Base-by-base conservation (phyloP, 2,329 filamentous ascomycete species). In the Diplodia sapinea region DNA sequence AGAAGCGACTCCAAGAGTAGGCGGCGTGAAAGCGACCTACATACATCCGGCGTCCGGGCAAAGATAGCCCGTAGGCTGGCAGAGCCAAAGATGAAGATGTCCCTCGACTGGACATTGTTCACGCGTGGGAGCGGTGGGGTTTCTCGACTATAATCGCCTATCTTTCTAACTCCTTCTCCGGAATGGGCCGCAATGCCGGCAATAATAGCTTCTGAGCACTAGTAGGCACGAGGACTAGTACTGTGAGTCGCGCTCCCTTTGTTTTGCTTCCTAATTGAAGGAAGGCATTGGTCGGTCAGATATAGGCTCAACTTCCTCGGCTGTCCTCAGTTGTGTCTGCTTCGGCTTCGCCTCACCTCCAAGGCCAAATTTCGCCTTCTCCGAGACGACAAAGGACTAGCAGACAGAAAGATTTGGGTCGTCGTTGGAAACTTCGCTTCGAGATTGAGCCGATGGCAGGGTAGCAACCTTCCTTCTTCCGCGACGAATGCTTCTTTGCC, bases 141-240 rank as follows among this genome's bases (percentile, higher is more conserved):
- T 51, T 49, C 11, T 47, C 59, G 47, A 50, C 17, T 51, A 20
- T 38, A 20, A 7, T 17, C 12, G 17, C 26, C 31, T 8, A n/a
- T 23, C n/a, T 15, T n/a, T 47, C 20, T 8, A 13, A 43, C 40
- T n/a, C 7, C 9, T 17, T 33, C 26, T 20, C 56, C 38, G 56
- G 38, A 49, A n/a, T 62, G 43, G 57, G 9, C 57, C 43, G 57
- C 57, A 15, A 38, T 23, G 13, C n/a, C 40, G 31, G 56, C 15
- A 49, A 61, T 61, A 61, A 50, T 50, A 47, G 40, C 40, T 51
- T 38, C 17, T 50, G 26, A 50, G 57, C 57, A 50, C 38, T 36
- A 33, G 51, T 43, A 43, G 57, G 36, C 38, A 50, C 9, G 29
- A 52, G 20, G 26, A 33, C 23, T 26, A 50, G 8, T 20, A 33